Conservation (phyloP, 2,329 filamentous ascomycete species). For the Claviceps pusilla region DNA sequence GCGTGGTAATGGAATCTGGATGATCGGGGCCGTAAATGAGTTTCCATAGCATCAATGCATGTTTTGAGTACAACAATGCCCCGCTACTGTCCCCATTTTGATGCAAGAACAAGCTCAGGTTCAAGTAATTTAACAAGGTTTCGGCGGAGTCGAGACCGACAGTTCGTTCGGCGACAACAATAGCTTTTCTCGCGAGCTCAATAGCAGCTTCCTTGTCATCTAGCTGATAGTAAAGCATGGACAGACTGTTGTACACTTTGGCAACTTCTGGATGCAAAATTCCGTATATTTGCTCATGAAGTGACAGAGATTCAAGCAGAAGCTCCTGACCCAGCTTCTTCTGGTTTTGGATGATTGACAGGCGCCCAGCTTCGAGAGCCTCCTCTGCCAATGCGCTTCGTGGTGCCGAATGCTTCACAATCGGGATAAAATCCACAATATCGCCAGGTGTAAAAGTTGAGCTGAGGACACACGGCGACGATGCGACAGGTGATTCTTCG, state of each 20-base stretch:
- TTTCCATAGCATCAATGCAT: slow-evolving; percentile 92
- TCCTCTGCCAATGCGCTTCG: slow-evolving; percentile 87
- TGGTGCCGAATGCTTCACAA: slow-evolving; percentile 88
- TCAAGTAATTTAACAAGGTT: slow-evolving; percentile 88
- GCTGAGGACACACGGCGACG: slow-evolving; percentile 25
- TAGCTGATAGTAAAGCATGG: slow-evolving; percentile 93
- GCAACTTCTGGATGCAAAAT: slow-evolving; percentile 94
- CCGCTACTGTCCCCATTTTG: slow-evolving; percentile 77
- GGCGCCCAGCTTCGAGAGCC: slow-evolving; percentile 84
- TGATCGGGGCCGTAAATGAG: slow-evolving; percentile 87
- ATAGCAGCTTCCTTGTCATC: slow-evolving; percentile 94
- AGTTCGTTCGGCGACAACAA: slow-evolving; percentile 89
- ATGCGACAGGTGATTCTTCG: slow-evolving; percentile 35
- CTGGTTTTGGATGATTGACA: slow-evolving; percentile 90
- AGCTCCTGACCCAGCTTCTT: slow-evolving; percentile 93
- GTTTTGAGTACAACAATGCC: slow-evolving; percentile 78
- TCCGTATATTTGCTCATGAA: slow-evolving; percentile 97
- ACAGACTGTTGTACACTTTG: slow-evolving; percentile 83
- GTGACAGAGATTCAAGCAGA: slow-evolving; percentile 82
- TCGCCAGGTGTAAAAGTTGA: slow-evolving; percentile 63
- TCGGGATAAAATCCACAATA: slow-evolving; percentile 79
- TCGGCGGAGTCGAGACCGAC: slow-evolving; percentile 87
- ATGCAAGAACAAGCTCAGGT: slow-evolving; percentile 87
- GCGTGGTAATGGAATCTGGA: slow-evolving; percentile 93
- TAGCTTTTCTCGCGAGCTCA: slow-evolving; percentile 88